Evolutionary conservation across 2,329 filamentous ascomycete species (phyloP), one percentile per base, ranked within the genome.

Genomic region (Nakataea oryzae): DNA sequence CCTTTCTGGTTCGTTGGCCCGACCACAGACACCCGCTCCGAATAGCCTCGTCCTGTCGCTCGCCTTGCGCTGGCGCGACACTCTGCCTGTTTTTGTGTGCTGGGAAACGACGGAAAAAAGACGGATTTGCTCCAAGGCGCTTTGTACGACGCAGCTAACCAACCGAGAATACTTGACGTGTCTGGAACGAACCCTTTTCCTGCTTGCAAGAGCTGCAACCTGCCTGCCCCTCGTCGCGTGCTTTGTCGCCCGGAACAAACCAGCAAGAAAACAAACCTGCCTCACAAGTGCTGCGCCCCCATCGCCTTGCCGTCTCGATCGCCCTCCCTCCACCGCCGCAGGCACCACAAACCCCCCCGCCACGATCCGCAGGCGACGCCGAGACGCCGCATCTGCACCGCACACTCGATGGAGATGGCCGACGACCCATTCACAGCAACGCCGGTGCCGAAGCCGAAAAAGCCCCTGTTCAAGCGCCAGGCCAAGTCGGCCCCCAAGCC

Each of bases 381-480:
- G 41, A 9, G 41, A n/a, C 24, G 24, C 24, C 41, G 41, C 41
- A 50, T 21, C 7, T 6, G 14, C 34, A 41, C 21, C 13, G 14
- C 34, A 41, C 21, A 41, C 26, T 8, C 28, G 4, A 56, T 56
- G 54, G 26, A 28, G 17, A 6, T 14, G 26, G 24, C 12, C 54
- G 26, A 9, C 54, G 54, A 56, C 26, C 12, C 26, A 11, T 28
- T n/a, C 12, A 14, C 56, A 29, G 26, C 27, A 34, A 24, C 21
- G 50, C 14, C 29, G 27, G 47, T 61, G 29, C 55, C 41, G 30
- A 65, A 66, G 55, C 41, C 50, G 54, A 65, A 66, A 41, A 61
- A 62, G 13, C 63, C 65, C 27, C 26, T 66, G 17, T 67, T 65
- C 62, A 65, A 66, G 62, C 64, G 60, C 5, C 61, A 63, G 30